Evolutionary conservation across 768 basidiomycete genomes (phyloP).

Genomic region (Boletus tomentosulus): DNA sequence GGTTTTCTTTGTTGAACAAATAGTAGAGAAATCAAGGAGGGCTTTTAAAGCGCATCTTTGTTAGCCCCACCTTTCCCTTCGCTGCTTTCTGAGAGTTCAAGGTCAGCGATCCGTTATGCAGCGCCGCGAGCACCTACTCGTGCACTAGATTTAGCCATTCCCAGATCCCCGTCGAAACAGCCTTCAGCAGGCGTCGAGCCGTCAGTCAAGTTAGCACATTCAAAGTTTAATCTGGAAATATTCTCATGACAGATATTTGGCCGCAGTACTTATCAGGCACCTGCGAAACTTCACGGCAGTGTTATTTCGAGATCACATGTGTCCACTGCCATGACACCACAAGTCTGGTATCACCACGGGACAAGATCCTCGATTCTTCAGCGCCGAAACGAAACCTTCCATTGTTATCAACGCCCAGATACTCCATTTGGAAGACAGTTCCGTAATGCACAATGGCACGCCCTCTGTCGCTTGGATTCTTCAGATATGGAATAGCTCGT

Average conservation of each 20-base stretch:
- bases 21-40: not conserved
- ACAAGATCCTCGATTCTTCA: not conserved
- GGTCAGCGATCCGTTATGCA: slow-evolving; percentile 5
- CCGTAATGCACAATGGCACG: not conserved
- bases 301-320: not conserved
- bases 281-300: not conserved
- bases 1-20: not conserved
- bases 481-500: not conserved
- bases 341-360: not conserved
- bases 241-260: not conserved
- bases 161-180: slow-evolving; percentile 1
- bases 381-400: slow-evolving; percentile 4
- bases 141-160: not conserved
- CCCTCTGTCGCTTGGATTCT: not conserved
- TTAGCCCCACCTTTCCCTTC: not conserved
- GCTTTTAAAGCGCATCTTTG: slow-evolving; percentile 4
- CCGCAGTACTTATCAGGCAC: not conserved
- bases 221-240: not conserved
- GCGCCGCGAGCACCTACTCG: not conserved
- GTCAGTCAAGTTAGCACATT: not conserved
- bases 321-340: not conserved
- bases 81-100: slow-evolving; percentile 1
- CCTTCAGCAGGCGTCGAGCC: not conserved
- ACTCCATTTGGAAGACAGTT: not conserved
- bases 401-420: slow-evolving; percentile 9